Conservation (phyloP, 1,284 basidiomycete species). For the Ustilago sp. region DNA sequence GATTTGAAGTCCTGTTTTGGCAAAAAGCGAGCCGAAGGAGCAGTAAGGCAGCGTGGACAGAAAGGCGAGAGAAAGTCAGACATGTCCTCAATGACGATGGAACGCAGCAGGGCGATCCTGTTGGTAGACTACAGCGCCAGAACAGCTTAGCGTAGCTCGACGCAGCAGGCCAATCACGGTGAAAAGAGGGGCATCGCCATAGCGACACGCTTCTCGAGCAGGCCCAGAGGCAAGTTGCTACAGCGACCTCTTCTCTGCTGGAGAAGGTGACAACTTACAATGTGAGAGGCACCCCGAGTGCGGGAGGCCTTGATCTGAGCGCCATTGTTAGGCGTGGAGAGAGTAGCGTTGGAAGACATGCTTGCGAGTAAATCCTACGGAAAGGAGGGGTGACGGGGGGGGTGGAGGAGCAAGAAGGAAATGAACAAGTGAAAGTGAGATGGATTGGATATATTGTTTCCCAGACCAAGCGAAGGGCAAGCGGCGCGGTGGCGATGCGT, state of each 20-base stretch:
- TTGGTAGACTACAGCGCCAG: background rate
- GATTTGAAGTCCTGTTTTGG: slow-evolving; percentile 84
- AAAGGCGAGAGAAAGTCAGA: background rate
- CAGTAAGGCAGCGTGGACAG: background rate
- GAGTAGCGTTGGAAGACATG: slow-evolving; percentile 56
- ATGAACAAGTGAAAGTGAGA: background rate
- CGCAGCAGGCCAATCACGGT: background rate
- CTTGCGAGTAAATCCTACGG: slow-evolving; percentile 9
- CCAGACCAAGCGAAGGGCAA: background rate
- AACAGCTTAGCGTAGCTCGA: background rate
- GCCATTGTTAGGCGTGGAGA: slow-evolving; percentile 64
- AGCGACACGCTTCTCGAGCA: background rate
- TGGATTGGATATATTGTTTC: slow-evolving; percentile 16
- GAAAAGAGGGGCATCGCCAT: background rate
- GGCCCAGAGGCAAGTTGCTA: background rate
- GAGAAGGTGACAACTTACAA: slow-evolving; percentile 52
- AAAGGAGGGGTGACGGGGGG: background rate
- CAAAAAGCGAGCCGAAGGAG: background rate
- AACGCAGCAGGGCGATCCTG: background rate
- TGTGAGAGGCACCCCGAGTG: slow-evolving; percentile 67
- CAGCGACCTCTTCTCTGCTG: background rate
- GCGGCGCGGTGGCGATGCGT: slow-evolving; percentile 15
- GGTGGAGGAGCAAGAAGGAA: slow-evolving; percentile 9
- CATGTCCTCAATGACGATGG: background rate
- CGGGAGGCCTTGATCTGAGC: slow-evolving; percentile 65